phyloP scores from a whole-genome alignment of 768 basidiomycete genomes.

The Tricholoma furcatifolium region DNA sequence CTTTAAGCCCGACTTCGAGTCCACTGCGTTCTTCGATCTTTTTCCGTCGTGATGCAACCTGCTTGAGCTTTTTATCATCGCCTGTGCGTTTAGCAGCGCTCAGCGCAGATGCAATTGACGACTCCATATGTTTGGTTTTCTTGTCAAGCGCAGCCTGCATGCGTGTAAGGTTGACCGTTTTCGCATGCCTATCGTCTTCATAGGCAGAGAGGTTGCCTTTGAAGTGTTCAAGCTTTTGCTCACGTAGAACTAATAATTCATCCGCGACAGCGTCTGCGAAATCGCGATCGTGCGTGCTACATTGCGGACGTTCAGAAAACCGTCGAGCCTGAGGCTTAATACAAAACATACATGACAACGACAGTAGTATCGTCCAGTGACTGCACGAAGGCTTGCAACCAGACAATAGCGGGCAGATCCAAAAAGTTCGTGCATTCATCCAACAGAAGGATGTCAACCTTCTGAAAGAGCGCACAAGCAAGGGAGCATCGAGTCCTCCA shows the following conservation, averaged over 20 bases:
- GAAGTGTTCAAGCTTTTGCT: slow-evolving; percentile 51
- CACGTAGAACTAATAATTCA: slow-evolving; percentile 59
- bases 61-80: slow-evolving; percentile 55
- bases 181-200: slow-evolving; percentile 44
- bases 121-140: slow-evolving; percentile 43
- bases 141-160: slow-evolving; percentile 42
- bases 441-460: slow-evolving; percentile 55
- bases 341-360: slow-evolving; percentile 42
- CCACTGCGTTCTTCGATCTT: slow-evolving; percentile 45
- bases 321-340: neutral
- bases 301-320: neutral
- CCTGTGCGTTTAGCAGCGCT: slow-evolving; percentile 54
- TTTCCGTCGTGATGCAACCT: slow-evolving; percentile 59
- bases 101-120: slow-evolving; percentile 51
- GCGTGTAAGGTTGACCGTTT: slow-evolving; percentile 40
- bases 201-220: slow-evolving; percentile 54
- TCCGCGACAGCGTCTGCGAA: slow-evolving; percentile 61
- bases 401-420: slow-evolving; percentile 52
- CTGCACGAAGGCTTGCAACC: slow-evolving; percentile 51
- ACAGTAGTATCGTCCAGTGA: slow-evolving; percentile 44
- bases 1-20: slow-evolving; percentile 34
- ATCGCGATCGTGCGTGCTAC: slow-evolving; percentile 57
- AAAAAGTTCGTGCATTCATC: slow-evolving; percentile 59
- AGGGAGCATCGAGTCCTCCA: slow-evolving; percentile 63
- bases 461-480: slow-evolving; percentile 55